Percentiles rank a stretch among this genome's conserved stretches.
Evolutionary conservation across 768 basidiomycete genomes (phyloP).

Genomic region (Gloeopeniophorella convolvens): DNA sequence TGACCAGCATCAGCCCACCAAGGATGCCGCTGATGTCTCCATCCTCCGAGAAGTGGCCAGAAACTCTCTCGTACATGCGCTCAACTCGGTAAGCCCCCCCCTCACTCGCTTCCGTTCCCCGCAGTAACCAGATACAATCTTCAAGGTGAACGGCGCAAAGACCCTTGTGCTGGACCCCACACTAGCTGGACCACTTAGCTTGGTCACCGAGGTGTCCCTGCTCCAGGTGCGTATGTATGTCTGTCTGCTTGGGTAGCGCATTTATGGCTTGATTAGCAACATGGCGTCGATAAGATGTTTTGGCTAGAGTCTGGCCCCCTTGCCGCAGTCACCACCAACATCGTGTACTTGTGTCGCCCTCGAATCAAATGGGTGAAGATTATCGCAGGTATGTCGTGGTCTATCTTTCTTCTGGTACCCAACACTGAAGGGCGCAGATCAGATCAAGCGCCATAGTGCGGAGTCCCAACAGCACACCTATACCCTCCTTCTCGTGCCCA

Average conservation of each 20-base stretch:
- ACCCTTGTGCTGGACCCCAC: slow-evolving; percentile 90
- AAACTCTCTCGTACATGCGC: slow-evolving; percentile 74
- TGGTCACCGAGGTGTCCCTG: slow-evolving; percentile 90
- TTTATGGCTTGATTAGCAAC: slow-evolving; percentile 54
- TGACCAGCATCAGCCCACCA: slow-evolving; percentile 30
- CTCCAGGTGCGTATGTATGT: slow-evolving; percentile 59
- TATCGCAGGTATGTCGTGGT: slow-evolving; percentile 69
- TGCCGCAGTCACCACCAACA: slow-evolving; percentile 74
- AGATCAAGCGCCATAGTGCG: slow-evolving; percentile 76
- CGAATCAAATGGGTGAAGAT: slow-evolving; percentile 79
- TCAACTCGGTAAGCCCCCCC: slow-evolving; percentile 59
- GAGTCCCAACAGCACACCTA: slow-evolving; percentile 75
- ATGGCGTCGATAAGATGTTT: slow-evolving; percentile 99
- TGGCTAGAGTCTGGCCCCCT: slow-evolving; percentile 93
- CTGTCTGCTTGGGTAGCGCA: not conserved
- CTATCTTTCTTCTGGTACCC: slow-evolving; percentile 1
- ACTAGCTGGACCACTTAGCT: slow-evolving; percentile 84
- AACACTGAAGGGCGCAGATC: slow-evolving; percentile 51
- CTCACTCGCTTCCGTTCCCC: not conserved
- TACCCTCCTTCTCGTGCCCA: slow-evolving; percentile 82
- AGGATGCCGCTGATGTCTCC: slow-evolving; percentile 48
- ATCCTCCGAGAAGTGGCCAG: slow-evolving; percentile 71
- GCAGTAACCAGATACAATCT: not conserved
- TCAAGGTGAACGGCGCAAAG: slow-evolving; percentile 85
- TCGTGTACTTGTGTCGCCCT: slow-evolving; percentile 91